Evolutionary conservation across 352 stramenopile species (phyloP).

Genomic region (Plasmopara viticola): DNA sequence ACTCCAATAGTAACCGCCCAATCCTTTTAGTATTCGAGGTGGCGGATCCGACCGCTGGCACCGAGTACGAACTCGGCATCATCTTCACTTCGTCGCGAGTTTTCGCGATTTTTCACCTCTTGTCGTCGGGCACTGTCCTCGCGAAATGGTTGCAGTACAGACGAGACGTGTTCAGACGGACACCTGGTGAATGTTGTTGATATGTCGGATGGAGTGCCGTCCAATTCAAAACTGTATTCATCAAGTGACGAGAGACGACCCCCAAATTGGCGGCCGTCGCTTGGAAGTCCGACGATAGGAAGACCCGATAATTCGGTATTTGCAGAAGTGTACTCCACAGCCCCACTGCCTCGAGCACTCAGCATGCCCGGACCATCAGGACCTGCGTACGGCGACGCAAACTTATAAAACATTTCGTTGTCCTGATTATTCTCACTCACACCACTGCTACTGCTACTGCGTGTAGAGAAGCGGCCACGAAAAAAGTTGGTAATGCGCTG

Average conservation of each 20-base stretch:
- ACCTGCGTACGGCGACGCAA: conserved; percentile 34
- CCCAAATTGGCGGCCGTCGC: conserved; percentile 29
- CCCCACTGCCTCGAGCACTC: conserved; percentile 24
- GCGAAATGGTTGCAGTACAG: conserved; percentile 23
- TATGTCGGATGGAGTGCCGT: conserved; percentile 24
- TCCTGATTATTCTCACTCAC: conserved; percentile 32
- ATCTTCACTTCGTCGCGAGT: conserved; percentile 28
- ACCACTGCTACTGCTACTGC: conserved; percentile 34
- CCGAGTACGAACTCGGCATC: conserved; percentile 27
- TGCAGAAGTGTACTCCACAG: conserved; percentile 21
- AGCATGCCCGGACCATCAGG: conserved; percentile 25
- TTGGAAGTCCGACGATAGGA: conserved; percentile 27
- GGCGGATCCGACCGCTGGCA: conserved; percentile 20
- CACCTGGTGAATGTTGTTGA: conserved; percentile 35
- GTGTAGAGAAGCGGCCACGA: conserved; percentile 37
- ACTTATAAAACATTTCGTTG: conserved; percentile 41
- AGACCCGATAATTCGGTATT: conserved; percentile 21
- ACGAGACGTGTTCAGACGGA: conserved; percentile 15
- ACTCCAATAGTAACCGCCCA: too few species aligned
- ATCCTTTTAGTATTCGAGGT: conserved; percentile 17
- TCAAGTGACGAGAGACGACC: conserved; percentile 55
- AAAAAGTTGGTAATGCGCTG: conserved; percentile 68
- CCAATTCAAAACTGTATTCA: conserved; percentile 43
- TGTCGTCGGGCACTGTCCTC: conserved; percentile 47
- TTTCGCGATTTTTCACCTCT: conserved; percentile 29